phyloP scores from a whole-genome alignment of 345 rosid genomes.

The Boechera retrofracta region DNA sequence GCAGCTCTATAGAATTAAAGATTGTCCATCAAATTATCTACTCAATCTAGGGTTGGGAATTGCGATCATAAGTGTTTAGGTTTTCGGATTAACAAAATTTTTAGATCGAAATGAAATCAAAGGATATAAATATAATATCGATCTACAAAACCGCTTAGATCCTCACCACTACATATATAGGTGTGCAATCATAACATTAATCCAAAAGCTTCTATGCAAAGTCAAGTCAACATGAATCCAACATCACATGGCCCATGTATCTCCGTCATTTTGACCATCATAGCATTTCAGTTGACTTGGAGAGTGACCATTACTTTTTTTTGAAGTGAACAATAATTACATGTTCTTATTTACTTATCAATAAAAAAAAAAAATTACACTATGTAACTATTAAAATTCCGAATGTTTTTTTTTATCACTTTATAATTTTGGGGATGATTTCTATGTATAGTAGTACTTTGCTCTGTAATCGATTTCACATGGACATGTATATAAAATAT shows the following conservation, averaged over 20 bases:
- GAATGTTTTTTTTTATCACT: background rate
- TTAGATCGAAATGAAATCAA: background rate
- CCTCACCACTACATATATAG: background rate
- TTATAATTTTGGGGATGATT: background rate
- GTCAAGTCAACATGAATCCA: slow-evolving; percentile 26
- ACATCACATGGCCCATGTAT: slow-evolving; percentile 34
- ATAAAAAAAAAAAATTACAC: background rate
- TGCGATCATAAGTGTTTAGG: background rate
- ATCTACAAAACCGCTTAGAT: background rate
- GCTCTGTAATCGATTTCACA: slow-evolving; percentile 1
- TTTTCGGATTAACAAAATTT: background rate
- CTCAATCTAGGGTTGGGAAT: slow-evolving; percentile 35
- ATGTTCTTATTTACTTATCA: background rate
- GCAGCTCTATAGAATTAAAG: background rate
- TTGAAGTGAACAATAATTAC: background rate
- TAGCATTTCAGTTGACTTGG: slow-evolving; percentile 34
- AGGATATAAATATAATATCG: background rate
- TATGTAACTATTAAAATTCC: background rate
- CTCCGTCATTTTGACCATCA: slow-evolving; percentile 30
- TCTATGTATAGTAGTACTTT: background rate
- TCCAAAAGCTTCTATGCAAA: background rate
- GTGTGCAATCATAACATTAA: background rate
- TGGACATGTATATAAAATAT: no score
- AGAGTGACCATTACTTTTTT: slow-evolving; percentile 24
- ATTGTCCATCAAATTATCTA: background rate